Evolutionary conservation across 805 yeast genomes (phyloP).

Genomic region (Metschnikowia similis): DNA sequence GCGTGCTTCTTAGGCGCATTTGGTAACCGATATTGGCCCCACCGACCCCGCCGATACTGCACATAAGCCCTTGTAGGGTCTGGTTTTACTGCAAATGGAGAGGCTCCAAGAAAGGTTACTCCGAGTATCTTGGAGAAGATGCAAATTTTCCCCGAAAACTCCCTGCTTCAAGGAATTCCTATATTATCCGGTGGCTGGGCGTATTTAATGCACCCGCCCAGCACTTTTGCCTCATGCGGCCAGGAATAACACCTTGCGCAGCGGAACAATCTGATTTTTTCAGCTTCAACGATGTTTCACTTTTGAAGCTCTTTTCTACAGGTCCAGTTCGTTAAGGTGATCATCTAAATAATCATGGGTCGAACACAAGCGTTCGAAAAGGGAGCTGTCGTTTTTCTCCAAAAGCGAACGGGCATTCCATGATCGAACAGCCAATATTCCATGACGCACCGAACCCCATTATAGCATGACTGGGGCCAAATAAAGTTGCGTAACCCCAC

Average conservation of each 20-base stretch:
- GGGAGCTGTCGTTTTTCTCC: not conserved
- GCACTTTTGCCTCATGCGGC: constrained; percentile 2
- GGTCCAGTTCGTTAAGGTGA: not conserved
- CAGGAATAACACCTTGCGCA: not conserved
- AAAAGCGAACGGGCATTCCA: not conserved
- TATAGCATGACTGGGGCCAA: constrained; percentile 2
- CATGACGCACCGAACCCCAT: constrained; percentile 3
- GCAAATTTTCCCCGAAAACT: not conserved
- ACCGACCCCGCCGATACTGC: not conserved
- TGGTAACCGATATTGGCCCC: not conserved
- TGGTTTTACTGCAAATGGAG: not conserved
- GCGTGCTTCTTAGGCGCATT: not conserved
- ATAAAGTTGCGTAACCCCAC: constrained; percentile 4
- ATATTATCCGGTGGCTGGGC: not conserved
- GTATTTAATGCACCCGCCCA: not conserved
- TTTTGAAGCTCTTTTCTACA: not conserved
- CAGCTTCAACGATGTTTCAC: not conserved
- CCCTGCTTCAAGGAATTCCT: not conserved
- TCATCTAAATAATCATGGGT: not conserved
- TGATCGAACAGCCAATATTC: not conserved
- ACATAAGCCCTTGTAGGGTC: not conserved
- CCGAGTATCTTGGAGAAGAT: not conserved
- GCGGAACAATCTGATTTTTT: constrained; percentile 1
- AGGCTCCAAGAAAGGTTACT: not conserved
- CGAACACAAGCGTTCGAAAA: not conserved